These are phyloP conservation scores for Byssoonygena ceratinophila DNA, from an alignment of 2,329 filamentous ascomycete genomes.

Conservation along the genomic window DNA sequence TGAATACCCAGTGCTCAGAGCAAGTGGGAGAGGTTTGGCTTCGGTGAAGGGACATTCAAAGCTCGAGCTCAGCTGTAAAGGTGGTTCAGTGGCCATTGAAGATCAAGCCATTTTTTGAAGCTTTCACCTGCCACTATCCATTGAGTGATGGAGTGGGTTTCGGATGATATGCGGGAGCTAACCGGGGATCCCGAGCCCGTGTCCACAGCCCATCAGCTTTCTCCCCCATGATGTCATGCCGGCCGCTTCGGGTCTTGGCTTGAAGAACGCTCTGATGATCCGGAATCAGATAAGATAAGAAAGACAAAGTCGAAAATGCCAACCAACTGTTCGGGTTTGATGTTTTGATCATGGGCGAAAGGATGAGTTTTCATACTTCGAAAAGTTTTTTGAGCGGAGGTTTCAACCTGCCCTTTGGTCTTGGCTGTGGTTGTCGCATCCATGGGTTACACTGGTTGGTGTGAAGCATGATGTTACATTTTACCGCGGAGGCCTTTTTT, in stretches of 20 bases:
- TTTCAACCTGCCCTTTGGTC: background rate
- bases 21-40: no score
- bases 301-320: background rate
- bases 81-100: no score
- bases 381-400: background rate
- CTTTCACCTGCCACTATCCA: no score
- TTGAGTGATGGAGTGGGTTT: no score
- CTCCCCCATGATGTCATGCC: background rate
- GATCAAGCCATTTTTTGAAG: no score
- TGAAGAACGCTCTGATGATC: background rate
- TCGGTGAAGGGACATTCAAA: no score
- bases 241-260: background rate
- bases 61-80: no score
- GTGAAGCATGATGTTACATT: conserved; percentile 11
- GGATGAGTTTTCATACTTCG: no score
- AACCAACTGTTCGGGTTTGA: no score
- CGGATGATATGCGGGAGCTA: background rate
- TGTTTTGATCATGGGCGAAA: no score
- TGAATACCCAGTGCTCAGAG: no score
- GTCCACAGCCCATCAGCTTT: background rate
- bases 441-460: conserved; percentile 8
- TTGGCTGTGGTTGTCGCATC: conserved; percentile 5
- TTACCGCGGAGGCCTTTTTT: background rate
- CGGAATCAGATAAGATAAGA: conserved; percentile 2
- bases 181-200: background rate